Evolutionary conservation across 2,329 filamentous ascomycete genomes (phyloP), one percentile per base, ranked within the genome.

Genomic region (Aureobasidium vineae): DNA sequence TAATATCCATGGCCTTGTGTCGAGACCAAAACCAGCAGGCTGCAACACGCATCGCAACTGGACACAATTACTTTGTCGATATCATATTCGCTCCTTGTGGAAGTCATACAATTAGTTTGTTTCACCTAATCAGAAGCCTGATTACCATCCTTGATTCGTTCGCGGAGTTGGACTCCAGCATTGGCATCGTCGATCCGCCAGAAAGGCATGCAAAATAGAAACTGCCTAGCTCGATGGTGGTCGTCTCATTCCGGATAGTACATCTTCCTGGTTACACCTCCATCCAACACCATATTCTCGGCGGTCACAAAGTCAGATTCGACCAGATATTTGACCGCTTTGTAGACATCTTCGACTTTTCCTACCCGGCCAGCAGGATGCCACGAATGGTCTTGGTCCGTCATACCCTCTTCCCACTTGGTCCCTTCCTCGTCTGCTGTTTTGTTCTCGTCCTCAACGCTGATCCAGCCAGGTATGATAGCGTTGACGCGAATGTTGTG

Each of bases 381-480:
- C 82, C 82, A 84, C 60, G 72, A 67, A 33, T 78, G 77, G 68
- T 85, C 82, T 45, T 78, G 77, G 66, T 78, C 73, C 1, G 72
- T 77, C 69, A 84, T 69, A 0, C 78, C 81, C 4, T 82, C 79
- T 67, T 82, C 80, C 82, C 82, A 84, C 40, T 68, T 68, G 56
- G 60, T 68, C 0, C 76, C 76, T 47, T 75, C 72, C 69, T 79
- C 77, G 70, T 84, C 79, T 2, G 73, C 79, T 45, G 71, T 71
- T 68, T 75, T 75, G 49, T 74, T 77, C 72, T 81, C 79, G 53
- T 82, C 75, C 54, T 71, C 74, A 8, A 84, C 82, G 69, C 83
- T 77, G 54, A 85, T 82, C 83, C 82, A 84, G 0, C 82, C 82
- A 0, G 81, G 82, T 40, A 83, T 70, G 19, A 84, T 79, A 0